Conservation (phyloP, 352 stramenopile species). For the Phytophthora palmivora region DNA sequence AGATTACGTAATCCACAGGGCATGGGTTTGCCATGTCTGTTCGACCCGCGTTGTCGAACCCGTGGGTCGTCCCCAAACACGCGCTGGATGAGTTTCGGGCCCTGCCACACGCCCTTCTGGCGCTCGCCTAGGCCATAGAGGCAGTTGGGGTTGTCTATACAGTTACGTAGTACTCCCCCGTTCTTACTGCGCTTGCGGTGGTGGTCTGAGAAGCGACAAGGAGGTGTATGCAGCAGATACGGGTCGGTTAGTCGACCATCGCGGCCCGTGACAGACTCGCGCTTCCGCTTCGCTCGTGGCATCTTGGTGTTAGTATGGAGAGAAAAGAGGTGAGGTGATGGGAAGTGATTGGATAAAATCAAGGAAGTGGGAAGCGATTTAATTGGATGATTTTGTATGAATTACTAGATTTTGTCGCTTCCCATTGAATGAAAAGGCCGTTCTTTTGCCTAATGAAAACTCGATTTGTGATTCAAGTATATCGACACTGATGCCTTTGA, state of each 20-base stretch:
- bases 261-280: slow-evolving; percentile 33
- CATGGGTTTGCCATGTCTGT: neutral
- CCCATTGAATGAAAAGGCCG: no score
- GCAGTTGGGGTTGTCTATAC: slow-evolving; percentile 86
- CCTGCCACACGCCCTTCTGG: slow-evolving; percentile 78
- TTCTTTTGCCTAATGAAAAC: no score
- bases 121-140: slow-evolving; percentile 85
- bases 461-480: no score
- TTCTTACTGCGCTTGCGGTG: slow-evolving; percentile 59
- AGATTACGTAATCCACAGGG: slow-evolving; percentile 86
- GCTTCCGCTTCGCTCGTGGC: slow-evolving; percentile 59
- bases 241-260: slow-evolving; percentile 62
- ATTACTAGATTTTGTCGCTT: no score
- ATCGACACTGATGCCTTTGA: no score
- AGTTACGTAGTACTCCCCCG: slow-evolving; percentile 58
- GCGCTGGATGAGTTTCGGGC: slow-evolving; percentile 53
- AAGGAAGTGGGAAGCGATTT: no score
- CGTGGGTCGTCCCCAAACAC: slow-evolving; percentile 77
- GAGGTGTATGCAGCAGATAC: slow-evolving; percentile 51
- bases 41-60: slow-evolving; percentile 40
- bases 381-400: no score
- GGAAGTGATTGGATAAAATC: no score
- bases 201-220: slow-evolving; percentile 69
- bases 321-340: no score
- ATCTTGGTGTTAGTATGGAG: slow-evolving; percentile 9